Percentiles rank a stretch among this genome's conserved stretches.
phyloP scores from a whole-genome alignment of 2,329 filamentous ascomycete species.

The Penicillium sclerotiorum region DNA sequence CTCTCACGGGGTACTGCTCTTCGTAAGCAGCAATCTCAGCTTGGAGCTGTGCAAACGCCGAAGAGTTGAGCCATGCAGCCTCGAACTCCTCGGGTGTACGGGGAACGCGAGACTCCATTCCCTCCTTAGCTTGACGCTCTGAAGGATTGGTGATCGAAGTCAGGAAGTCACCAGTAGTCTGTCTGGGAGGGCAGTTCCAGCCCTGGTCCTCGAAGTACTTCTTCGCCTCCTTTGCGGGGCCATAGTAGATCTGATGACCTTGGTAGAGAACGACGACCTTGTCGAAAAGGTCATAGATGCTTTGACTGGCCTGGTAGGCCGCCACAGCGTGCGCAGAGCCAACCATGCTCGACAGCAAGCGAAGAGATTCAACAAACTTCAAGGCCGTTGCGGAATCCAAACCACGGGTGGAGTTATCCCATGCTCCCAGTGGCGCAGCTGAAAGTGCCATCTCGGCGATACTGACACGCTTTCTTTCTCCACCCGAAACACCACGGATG shows the following conservation, averaged over 20 bases:
- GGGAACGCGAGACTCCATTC: slow-evolving; percentile 63
- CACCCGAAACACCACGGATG: slow-evolving; percentile 62
- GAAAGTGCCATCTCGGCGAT: slow-evolving; percentile 58
- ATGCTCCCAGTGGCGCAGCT: slow-evolving; percentile 43
- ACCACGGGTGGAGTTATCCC: slow-evolving; percentile 53
- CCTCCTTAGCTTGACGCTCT: slow-evolving; percentile 58
- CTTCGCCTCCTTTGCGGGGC: slow-evolving; percentile 60
- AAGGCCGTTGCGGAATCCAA: slow-evolving; percentile 58
- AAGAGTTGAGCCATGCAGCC: slow-evolving; percentile 7
- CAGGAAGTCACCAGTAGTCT: slow-evolving; percentile 69
- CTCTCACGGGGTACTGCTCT: slow-evolving; percentile 25
- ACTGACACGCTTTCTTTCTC: slow-evolving; percentile 61
- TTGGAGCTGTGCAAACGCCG: slow-evolving; percentile 44
- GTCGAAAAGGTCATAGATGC: slow-evolving; percentile 65
- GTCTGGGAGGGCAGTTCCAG: slow-evolving; percentile 65
- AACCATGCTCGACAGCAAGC: slow-evolving; percentile 51
- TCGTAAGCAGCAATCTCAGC: slow-evolving; percentile 38
- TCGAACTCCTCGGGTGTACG: slow-evolving; percentile 69
- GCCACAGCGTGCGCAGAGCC: slow-evolving; percentile 40
- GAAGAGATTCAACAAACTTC: slow-evolving; percentile 57
- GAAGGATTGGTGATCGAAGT: slow-evolving; percentile 66
- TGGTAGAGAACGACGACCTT: slow-evolving; percentile 74
- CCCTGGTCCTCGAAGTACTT: slow-evolving; percentile 69
- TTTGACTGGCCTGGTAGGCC: slow-evolving; percentile 55
- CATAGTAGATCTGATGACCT: slow-evolving; percentile 75